These are phyloP conservation scores for Blastocystis sp. DNA, from an alignment of 352 stramenopile genomes.

Conservation along the genomic window DNA sequence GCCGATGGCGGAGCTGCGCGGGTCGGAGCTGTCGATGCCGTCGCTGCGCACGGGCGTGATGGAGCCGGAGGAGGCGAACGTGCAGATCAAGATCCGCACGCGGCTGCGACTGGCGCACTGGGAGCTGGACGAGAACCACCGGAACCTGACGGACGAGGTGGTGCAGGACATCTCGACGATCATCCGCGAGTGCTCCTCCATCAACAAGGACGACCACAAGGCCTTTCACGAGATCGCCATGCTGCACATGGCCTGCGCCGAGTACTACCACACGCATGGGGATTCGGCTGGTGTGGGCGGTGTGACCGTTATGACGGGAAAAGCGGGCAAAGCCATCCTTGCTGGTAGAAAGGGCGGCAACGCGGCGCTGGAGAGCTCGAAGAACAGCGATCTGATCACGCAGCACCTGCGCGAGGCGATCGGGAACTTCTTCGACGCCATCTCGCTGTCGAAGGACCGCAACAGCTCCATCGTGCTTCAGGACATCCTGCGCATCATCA, in stretches of 20 bases:
- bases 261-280: constrained; percentile 43
- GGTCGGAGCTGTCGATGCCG: not conserved
- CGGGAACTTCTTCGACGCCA: constrained; percentile 92
- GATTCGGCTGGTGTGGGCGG: not conserved
- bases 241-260: constrained; percentile 61
- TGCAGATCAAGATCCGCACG: constrained; percentile 26
- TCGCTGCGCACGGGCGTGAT: not conserved
- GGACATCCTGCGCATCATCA: constrained; percentile 94
- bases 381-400: not conserved
- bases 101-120: constrained; percentile 75
- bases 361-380: not conserved
- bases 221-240: constrained; percentile 84
- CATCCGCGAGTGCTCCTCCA: constrained; percentile 77
- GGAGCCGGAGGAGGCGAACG: not conserved
- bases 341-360: not conserved
- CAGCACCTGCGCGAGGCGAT: constrained; percentile 85
- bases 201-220: constrained; percentile 86
- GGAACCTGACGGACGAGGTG: constrained; percentile 79
- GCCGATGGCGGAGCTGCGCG: not conserved
- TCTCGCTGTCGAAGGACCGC: constrained; percentile 87
- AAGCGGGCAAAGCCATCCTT: not conserved
- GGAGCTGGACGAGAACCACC: constrained; percentile 80
- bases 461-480: constrained; percentile 92
- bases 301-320: too few species aligned
- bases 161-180: constrained; percentile 78